These are phyloP conservation scores for Coemansia sp. DNA, from an alignment of 192 early-diverging fungal species.

Conservation along the genomic window DNA sequence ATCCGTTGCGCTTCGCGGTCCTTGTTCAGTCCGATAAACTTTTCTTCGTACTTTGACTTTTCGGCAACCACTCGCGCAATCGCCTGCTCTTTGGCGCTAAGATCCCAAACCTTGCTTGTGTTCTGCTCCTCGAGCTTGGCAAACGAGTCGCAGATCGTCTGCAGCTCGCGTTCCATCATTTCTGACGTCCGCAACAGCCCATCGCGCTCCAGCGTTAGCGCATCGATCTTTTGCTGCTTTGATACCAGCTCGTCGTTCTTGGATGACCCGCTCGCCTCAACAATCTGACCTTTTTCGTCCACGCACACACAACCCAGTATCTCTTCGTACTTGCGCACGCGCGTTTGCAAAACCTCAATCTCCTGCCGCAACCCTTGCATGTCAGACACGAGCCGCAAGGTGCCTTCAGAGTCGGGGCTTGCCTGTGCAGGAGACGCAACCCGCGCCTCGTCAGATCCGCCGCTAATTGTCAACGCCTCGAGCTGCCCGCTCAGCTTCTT, in stretches of 20 bases:
- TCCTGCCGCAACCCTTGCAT: conserved; percentile 30
- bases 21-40: conserved; percentile 68
- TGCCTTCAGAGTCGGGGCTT: conserved; percentile 16
- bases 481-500: conserved; percentile 47
- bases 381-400: conserved; percentile 24
- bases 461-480: conserved; percentile 33
- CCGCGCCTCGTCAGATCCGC: conserved; percentile 24
- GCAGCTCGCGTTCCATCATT: conserved; percentile 57
- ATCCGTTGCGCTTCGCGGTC: conserved; percentile 65
- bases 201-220: conserved; percentile 57
- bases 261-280: conserved; percentile 4
- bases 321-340: conserved; percentile 46
- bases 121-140: conserved; percentile 82
- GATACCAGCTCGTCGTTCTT: conserved; percentile 35
- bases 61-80: conserved; percentile 77
- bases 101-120: conserved; percentile 72
- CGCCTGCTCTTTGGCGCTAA: conserved; percentile 75
- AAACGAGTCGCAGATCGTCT: conserved; percentile 61
- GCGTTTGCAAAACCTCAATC: conserved; percentile 25
- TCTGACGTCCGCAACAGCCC: conserved; percentile 54
- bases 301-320: conserved; percentile 29
- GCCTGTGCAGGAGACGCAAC: conserved; percentile 32
- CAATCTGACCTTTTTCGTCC: conserved; percentile 22
- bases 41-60: conserved; percentile 82
- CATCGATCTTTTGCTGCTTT: conserved; percentile 53